These are phyloP conservation scores for Saccharomycopsis sp. DNA, from an alignment of 805 yeast species.

Conservation along the genomic window DNA sequence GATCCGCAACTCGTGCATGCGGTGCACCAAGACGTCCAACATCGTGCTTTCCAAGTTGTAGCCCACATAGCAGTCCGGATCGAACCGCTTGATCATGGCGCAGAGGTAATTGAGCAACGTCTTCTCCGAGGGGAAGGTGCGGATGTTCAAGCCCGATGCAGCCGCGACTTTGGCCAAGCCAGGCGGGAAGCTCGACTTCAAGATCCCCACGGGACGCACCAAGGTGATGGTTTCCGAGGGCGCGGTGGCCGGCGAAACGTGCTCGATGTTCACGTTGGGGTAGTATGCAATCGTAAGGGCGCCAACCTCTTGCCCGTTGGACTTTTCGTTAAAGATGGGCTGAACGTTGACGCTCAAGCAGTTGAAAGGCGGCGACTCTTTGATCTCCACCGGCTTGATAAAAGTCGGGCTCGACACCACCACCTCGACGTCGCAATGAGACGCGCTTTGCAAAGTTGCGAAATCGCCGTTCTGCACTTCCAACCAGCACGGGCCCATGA, in stretches of 20 bases:
- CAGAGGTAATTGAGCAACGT: conserved; percentile 66
- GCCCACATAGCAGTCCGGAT: conserved; percentile 88
- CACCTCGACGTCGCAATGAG: conserved; percentile 78
- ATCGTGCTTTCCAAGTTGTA: conserved; percentile 76
- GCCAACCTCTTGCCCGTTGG: conserved; percentile 77
- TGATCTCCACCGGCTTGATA: conserved; percentile 40
- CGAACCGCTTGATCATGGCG: conserved; percentile 57
- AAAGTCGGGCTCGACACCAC: conserved; percentile 40
- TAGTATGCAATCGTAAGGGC: conserved; percentile 72
- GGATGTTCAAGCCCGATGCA: conserved; percentile 42
- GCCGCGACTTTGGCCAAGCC: conserved; percentile 59
- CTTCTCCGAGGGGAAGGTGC: conserved; percentile 64
- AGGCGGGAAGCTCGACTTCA: conserved; percentile 53
- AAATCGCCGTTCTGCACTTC: conserved; percentile 61
- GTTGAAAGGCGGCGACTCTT: conserved; percentile 54
- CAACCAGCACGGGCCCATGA: conserved; percentile 99
- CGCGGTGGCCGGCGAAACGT: conserved; percentile 50
- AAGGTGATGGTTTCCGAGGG: conserved; percentile 62
- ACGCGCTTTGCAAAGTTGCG: conserved; percentile 45
- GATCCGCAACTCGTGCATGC: conserved; percentile 69
- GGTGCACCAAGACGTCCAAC: conserved; percentile 68
- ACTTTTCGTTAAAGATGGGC: conserved; percentile 65
- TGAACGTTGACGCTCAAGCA: conserved; percentile 70
- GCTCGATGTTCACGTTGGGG: conserved; percentile 62
- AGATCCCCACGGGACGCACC: conserved; percentile 66